Conservation (phyloP, 331 rosid species). For the Malus hybrid region DNA sequence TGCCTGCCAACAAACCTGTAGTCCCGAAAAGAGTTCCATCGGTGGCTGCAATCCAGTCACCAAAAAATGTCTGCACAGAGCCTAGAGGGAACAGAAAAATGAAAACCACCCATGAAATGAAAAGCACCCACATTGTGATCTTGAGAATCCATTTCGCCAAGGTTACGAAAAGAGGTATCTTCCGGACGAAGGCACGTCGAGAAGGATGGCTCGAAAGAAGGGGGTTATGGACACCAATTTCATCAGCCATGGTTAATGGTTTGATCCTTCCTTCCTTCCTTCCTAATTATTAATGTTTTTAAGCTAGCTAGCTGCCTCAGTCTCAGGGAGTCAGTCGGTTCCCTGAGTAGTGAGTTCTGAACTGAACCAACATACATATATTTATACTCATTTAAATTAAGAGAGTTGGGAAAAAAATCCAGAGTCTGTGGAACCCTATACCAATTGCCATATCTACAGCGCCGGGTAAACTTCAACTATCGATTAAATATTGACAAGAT, state of each 20-base stretch:
- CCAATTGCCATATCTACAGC: too few species aligned
- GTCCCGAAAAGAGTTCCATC: constrained; percentile 32
- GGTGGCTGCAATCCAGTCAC: constrained; percentile 21
- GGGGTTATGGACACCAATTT: constrained; percentile 14
- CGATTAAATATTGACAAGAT: too few species aligned
- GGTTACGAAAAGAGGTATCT: constrained; percentile 18
- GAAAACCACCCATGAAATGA: constrained; percentile 46
- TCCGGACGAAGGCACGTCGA: background rate
- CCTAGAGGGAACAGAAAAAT: constrained; percentile 47
- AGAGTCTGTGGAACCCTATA: too few species aligned
- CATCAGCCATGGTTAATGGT: background rate
- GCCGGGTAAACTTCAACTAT: too few species aligned
- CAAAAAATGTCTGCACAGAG: constrained; percentile 13
- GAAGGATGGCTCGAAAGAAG: constrained; percentile 13
- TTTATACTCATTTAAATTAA: too few species aligned
- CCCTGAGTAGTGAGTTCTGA: too few species aligned
- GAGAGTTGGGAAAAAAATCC: too few species aligned
- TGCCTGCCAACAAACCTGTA: constrained; percentile 32
- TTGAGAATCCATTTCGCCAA: constrained; percentile 43
- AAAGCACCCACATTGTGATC: constrained; percentile 37
- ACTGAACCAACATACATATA: too few species aligned
- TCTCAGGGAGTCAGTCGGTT: too few species aligned
- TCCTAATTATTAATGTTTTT: too few species aligned
- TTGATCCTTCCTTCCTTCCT: too few species aligned
- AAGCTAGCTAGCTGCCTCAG: too few species aligned